Percentiles rank a stretch among this genome's conserved stretches.
These are phyloP conservation scores for Naganishia cerealis DNA, from an alignment of 1,284 basidiomycete species.

Conservation along the genomic window DNA sequence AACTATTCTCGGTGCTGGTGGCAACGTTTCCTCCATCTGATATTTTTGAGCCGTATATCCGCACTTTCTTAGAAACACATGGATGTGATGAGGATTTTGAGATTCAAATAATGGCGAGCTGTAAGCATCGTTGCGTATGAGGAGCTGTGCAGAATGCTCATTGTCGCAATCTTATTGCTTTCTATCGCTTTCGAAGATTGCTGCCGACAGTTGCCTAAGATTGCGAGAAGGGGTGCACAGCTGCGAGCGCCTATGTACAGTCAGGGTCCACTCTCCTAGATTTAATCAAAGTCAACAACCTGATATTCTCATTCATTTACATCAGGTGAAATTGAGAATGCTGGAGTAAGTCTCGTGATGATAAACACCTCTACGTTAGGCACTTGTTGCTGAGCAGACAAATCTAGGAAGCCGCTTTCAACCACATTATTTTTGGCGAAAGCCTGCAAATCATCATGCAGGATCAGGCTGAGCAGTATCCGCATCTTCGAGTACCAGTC, in stretches of 20 bases:
- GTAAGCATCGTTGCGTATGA: conserved; percentile 39
- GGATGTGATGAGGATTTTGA: conserved; percentile 63
- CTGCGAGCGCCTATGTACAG: conserved; percentile 67
- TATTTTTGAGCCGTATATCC: conserved; percentile 66
- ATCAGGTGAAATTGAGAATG: conserved; percentile 79
- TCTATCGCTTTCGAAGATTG: conserved; percentile 57
- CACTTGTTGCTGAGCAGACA: neutral
- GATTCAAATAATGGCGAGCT: conserved; percentile 83
- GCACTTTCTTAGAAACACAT: conserved; percentile 72
- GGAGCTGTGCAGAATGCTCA: neutral
- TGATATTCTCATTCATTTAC: conserved; percentile 37
- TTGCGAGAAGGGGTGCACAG: conserved; percentile 75
- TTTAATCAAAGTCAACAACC: neutral
- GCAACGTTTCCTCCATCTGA: neutral
- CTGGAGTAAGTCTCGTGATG: conserved; percentile 62
- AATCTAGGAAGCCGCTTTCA: conserved; percentile 79
- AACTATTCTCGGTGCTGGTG: neutral
- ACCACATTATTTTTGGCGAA: conserved; percentile 88
- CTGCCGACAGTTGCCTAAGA: conserved; percentile 66
- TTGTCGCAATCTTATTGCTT: neutral
- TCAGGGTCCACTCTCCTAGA: conserved; percentile 1
- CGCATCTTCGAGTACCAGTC: conserved; percentile 78
- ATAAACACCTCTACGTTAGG: neutral
- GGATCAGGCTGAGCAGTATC: conserved; percentile 78
- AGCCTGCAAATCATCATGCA: conserved; percentile 77